Evolutionary conservation across 805 yeast genomes (phyloP), one percentile per base, ranked within the genome.

Genomic region (Cyberlindnera xishuangbannaensis): DNA sequence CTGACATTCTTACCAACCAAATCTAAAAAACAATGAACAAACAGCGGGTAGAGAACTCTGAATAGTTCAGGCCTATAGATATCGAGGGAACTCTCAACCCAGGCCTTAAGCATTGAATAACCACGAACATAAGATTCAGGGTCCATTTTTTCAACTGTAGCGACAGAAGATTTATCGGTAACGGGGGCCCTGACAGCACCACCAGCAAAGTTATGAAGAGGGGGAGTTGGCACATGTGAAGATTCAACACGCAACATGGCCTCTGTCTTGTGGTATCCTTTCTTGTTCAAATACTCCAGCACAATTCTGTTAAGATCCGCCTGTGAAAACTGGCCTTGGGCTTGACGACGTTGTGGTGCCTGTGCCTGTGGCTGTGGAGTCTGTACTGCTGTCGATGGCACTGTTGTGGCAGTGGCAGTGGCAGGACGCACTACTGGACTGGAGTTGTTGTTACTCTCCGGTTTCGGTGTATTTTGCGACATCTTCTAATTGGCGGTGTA

Each of bases 221-320:
- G 66, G 12, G 75, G 64, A 0, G 79, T 69, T 4, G 65, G 63
- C 0, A 78, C 69, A 39, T 81, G 77, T 1, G 85, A 69, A 43
- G 81, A 73, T 56, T 92, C 99, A 41, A 87, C 76, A 41, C 98
- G 73, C 31, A 92, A 69, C 80, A 88, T 84, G 3, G 95, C 87
- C 56, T 92, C 99, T 0, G 98, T 90, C 46, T 81, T 77, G 47
- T 83, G 88, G 53, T 86, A 92, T 3, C 99, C 99, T 56, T 88
- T 87, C 51, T 92, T 90, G 56, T 79, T 83, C 45, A 92, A 69
- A 50, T 90, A 92, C 49, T 92, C 98, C 50, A 92, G 67, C 21
- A 92, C 97, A 52, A 92, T 85, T 43, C 92, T 67, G 57, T 88
- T 90, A 54, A 92, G 68, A 56, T 92, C 97, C 5, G 90, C 87